These are phyloP conservation scores for Emydomyces testavorans DNA, from an alignment of 2,329 filamentous ascomycete species.

Conservation along the genomic window DNA sequence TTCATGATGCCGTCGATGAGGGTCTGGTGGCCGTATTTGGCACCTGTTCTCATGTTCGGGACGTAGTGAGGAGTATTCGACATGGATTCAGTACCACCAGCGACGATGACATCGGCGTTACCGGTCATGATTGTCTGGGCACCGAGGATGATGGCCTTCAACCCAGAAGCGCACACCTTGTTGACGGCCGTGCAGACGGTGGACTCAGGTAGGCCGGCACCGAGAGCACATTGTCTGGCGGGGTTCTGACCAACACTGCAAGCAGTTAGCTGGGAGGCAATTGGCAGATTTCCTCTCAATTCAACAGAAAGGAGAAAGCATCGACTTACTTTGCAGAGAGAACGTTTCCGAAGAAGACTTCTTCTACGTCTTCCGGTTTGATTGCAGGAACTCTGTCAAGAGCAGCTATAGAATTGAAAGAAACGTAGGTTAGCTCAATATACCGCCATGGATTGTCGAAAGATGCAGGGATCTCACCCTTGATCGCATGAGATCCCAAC, in stretches of 20 bases:
- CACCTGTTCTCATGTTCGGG: constrained; percentile 68
- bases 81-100: constrained; percentile 96
- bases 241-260: constrained; percentile 85
- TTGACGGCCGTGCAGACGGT: constrained; percentile 88
- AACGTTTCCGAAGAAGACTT: constrained; percentile 97
- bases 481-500: constrained; percentile 84
- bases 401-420: constrained; percentile 43
- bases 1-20: constrained; percentile 85
- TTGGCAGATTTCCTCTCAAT: constrained; percentile 7
- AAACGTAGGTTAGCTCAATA: constrained; percentile 1
- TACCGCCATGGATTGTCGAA: not conserved
- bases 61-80: constrained; percentile 96
- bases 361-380: constrained; percentile 80
- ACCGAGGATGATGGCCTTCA: constrained; percentile 90
- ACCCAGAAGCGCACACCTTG: constrained; percentile 93
- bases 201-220: constrained; percentile 68
- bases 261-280: constrained; percentile 11
- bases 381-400: constrained; percentile 76
- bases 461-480: constrained; percentile 47
- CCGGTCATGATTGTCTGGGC: constrained; percentile 97
- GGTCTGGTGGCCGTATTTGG: constrained; percentile 86
- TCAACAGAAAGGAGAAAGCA: constrained; percentile 6
- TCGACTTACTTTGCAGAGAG: constrained; percentile 81
- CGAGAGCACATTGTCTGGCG: constrained; percentile 83
- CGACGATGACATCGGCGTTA: constrained; percentile 83